A percentile compares a stretch with the other conserved stretches of the same genome.
phyloP scores from a whole-genome alignment of 2,329 filamentous ascomycete species.

The Penicillium sp. region DNA sequence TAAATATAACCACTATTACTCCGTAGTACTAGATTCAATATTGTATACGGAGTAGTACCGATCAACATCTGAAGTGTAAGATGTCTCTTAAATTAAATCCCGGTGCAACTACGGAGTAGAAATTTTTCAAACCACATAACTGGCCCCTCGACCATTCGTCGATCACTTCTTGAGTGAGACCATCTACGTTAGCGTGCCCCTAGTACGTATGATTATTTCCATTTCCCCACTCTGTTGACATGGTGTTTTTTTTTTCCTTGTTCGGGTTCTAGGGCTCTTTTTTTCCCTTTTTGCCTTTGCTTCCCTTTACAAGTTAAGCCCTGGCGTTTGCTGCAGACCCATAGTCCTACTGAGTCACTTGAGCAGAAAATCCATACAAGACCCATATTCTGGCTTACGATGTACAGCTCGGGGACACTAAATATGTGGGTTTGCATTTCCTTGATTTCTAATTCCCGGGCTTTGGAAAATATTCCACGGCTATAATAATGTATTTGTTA shows the following conservation, averaged over 20 bases:
- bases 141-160: conserved; percentile 19
- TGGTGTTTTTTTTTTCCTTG: neutral
- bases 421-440: neutral
- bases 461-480: neutral
- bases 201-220: conserved; percentile 24
- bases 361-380: neutral
- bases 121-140: conserved; percentile 19
- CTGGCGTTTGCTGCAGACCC: conserved; percentile 10
- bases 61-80: neutral
- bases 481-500: neutral
- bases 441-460: neutral
- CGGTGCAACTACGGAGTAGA: neutral
- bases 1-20: neutral
- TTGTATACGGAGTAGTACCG: neutral
- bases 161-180: conserved; percentile 27
- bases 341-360: neutral
- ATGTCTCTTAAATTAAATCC: conserved; percentile 1
- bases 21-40: neutral
- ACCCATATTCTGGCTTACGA: neutral
- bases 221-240: conserved; percentile 16
- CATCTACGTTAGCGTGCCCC: conserved; percentile 26
- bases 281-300: neutral
- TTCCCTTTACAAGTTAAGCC: conserved; percentile 10
- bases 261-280: neutral
- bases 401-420: neutral